phyloP scores from a whole-genome alignment of 768 basidiomycete species.

The Roridomyces roridus region DNA sequence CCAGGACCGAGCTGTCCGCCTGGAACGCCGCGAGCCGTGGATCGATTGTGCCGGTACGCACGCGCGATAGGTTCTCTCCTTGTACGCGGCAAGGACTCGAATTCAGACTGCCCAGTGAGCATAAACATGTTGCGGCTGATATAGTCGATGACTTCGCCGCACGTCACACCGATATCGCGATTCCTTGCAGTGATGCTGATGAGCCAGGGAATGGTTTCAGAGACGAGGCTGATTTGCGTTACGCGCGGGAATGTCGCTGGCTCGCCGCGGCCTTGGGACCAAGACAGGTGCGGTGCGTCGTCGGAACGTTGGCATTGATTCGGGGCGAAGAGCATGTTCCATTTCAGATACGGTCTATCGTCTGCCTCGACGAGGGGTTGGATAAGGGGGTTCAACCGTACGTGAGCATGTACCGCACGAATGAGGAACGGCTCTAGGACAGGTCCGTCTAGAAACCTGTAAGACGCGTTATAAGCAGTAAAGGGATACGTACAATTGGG shows the following conservation, averaged over 20 bases:
- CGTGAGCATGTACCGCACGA: slow-evolving; percentile 50
- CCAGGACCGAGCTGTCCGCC: slow-evolving; percentile 71
- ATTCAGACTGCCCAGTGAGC: slow-evolving; percentile 60
- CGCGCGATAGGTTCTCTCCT: slow-evolving; percentile 51
- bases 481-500: slow-evolving; percentile 16
- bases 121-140: slow-evolving; percentile 57
- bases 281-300: slow-evolving; percentile 66
- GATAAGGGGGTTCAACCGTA: slow-evolving; percentile 69
- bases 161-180: slow-evolving; percentile 62
- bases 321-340: slow-evolving; percentile 77
- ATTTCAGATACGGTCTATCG: slow-evolving; percentile 60
- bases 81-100: slow-evolving; percentile 41
- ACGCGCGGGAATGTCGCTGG: slow-evolving; percentile 74
- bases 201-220: slow-evolving; percentile 60
- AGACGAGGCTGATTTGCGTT: slow-evolving; percentile 57
- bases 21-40: slow-evolving; percentile 65
- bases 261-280: slow-evolving; percentile 67
- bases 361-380: slow-evolving; percentile 47
- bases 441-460: slow-evolving; percentile 60
- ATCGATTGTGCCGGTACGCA: slow-evolving; percentile 71
- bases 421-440: slow-evolving; percentile 68
- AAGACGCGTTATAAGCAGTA: neutral
- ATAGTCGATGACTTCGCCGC: slow-evolving; percentile 67
- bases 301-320: slow-evolving; percentile 65
- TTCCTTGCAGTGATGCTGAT: slow-evolving; percentile 54